Conservation (phyloP, 1,284 basidiomycete genomes). For the Coniferiporia sulphurascens region DNA sequence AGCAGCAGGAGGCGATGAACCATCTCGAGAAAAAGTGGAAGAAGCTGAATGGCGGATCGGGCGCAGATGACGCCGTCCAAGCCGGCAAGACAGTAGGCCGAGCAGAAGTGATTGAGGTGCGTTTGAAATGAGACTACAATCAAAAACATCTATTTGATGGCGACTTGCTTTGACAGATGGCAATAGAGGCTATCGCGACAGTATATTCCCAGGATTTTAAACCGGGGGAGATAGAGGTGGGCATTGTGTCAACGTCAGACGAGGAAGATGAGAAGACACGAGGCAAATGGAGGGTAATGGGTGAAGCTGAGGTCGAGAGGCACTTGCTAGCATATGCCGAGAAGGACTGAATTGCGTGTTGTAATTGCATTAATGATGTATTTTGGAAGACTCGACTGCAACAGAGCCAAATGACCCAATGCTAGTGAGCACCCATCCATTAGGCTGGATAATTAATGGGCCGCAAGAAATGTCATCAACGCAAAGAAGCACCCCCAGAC, state of each 20-base stretch:
- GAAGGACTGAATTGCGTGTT: constrained; percentile 61
- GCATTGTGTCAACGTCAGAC: constrained; percentile 69
- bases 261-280: constrained; percentile 63
- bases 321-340: constrained; percentile 89
- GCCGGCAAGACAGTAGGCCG: constrained; percentile 64
- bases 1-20: constrained; percentile 99
- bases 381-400: not conserved
- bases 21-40: constrained; percentile 99
- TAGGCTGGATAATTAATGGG: too few species aligned
- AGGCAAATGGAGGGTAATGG: constrained; percentile 82
- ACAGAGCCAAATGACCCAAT: not conserved
- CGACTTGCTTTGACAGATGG: constrained; percentile 53
- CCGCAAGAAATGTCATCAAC: constrained; percentile 22
- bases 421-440: too few species aligned
- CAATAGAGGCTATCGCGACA: constrained; percentile 90
- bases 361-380: not conserved
- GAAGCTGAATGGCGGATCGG: constrained; percentile 73
- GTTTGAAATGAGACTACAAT: constrained; percentile 18
- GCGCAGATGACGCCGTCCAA: constrained; percentile 66
- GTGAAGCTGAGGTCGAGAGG: constrained; percentile 78
- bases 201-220: constrained; percentile 97
- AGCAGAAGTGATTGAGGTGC: constrained; percentile 79
- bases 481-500: constrained; percentile 70
- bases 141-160: too few species aligned
- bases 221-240: constrained; percentile 82